Percentiles rank a stretch among this genome's conserved stretches.
Conservation (phyloP, 495 filamentous ascomycete species). For the Penicillium dipodomyicola region DNA sequence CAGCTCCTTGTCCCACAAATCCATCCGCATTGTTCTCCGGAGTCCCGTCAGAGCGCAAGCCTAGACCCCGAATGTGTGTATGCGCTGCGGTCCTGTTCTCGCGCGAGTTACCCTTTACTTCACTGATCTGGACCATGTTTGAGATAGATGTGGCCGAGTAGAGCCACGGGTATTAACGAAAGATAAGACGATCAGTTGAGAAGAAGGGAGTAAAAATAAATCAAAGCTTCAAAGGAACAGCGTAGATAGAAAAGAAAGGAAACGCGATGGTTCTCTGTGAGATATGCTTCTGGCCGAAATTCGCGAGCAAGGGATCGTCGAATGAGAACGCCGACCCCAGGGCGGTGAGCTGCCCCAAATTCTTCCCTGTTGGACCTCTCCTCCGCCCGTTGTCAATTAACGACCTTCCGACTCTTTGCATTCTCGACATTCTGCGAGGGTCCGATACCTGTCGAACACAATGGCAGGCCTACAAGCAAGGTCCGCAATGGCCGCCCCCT, state of each 20-base stretch:
- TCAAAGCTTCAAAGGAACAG: slow-evolving; percentile 11
- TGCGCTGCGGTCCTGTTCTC: slow-evolving; percentile 94
- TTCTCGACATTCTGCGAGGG: slow-evolving; percentile 6
- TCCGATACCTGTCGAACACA: slow-evolving; percentile 13
- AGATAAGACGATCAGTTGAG: slow-evolving; percentile 7
- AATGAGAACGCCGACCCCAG: slow-evolving; percentile 33
- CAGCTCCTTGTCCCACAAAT: slow-evolving; percentile 84
- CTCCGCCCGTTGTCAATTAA: slow-evolving; percentile 3
- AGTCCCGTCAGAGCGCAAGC: slow-evolving; percentile 75
- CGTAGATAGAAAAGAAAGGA: slow-evolving; percentile 18
- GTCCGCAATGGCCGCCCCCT: slow-evolving; percentile 35
- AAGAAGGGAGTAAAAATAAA: not conserved
- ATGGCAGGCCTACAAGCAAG: slow-evolving; percentile 36
- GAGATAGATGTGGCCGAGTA: slow-evolving; percentile 27
- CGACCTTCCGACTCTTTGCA: slow-evolving; percentile 4
- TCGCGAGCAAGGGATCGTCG: slow-evolving; percentile 38
- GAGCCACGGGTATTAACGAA: slow-evolving; percentile 19
- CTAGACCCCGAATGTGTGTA: slow-evolving; percentile 94
- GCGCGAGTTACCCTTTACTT: slow-evolving; percentile 92
- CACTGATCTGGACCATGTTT: slow-evolving; percentile 88
- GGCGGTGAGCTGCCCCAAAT: slow-evolving; percentile 47
- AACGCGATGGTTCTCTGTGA: slow-evolving; percentile 16
- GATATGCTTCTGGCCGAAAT: slow-evolving; percentile 37
- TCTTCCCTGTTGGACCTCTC: slow-evolving; percentile 25
- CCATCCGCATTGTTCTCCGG: slow-evolving; percentile 74